Evolutionary conservation across 495 filamentous ascomycete genomes (phyloP).

Genomic region (Evernia prunastri): DNA sequence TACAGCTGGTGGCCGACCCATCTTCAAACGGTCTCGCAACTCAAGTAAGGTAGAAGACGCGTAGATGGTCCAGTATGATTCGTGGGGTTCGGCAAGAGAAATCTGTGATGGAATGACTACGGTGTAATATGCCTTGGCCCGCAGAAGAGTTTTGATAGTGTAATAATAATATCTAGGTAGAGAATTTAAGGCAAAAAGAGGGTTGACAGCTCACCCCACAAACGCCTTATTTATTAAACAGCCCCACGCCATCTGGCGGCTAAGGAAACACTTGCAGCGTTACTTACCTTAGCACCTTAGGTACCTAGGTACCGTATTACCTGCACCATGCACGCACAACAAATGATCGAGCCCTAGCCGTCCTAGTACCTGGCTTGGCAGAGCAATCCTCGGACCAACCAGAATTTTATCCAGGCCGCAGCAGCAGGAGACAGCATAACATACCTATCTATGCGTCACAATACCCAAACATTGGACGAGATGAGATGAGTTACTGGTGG

Average conservation of each 20-base stretch:
- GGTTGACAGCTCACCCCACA: too few species aligned
- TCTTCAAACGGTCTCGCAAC: slow-evolving; percentile 24
- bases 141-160: background rate
- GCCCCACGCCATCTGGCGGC: background rate
- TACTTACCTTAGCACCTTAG: too few species aligned
- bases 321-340: background rate
- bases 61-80: background rate
- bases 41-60: background rate
- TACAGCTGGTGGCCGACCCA: slow-evolving; percentile 56
- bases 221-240: background rate
- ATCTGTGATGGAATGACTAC: background rate
- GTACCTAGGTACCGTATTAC: too few species aligned
- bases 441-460: too few species aligned
- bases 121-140: too few species aligned
- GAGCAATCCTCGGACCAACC: background rate
- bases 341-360: background rate
- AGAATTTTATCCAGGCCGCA: too few species aligned
- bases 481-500: too few species aligned
- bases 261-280: background rate
- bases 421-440: too few species aligned
- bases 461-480: background rate
- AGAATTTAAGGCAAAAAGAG: too few species aligned
- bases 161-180: too few species aligned
- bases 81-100: background rate
- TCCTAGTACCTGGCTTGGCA: background rate